Evolutionary conservation across 768 basidiomycete species (phyloP), one percentile per base, ranked within the genome.

Genomic region (Agaricus sinodeliciosus): DNA sequence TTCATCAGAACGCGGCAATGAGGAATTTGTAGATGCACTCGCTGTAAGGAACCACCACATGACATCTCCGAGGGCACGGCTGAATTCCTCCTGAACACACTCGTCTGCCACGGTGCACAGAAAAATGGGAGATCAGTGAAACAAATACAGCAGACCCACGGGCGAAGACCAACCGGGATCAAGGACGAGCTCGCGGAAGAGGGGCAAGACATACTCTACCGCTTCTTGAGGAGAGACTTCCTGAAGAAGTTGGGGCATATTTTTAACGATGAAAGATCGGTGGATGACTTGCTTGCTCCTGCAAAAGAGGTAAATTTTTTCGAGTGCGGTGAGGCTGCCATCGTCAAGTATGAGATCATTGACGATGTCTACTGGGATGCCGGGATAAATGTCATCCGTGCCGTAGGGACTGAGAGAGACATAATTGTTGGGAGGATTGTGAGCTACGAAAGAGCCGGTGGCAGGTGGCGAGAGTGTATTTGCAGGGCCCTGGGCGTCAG

Each of bases 31-130:
- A 18, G 31, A 40, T 19, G n/a, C 18, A 53, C 65, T 51, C 58
- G 82, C 83, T 51, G 84, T 81, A 60, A 90, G 84, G 69, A 95
- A 97, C 84, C 91, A 95, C 92, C 92, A 96, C 44, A 96, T 80
- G 59, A 95, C 80, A 46, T 79, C 71, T 35, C 90, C 82, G 9
- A 98, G 73, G 58, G 90, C 85, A 1, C 81, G 76, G 1, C 90
- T 85, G 19, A 96, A 81, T 5, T 90, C 89, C 66, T 94, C 93
- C 65, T 89, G 90, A 48, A 96, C 91, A 42, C 76, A 66, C 62
- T 95, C 93, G 55, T 95, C 93, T 91, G 61, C 12, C 31, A 15
- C 13, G 4, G 11, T 16, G 15, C 31, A 2, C 43, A 39, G 18
- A 55, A 52, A 46, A 46, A 36, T 37, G 34, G 40, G 31, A 52